Conservation (phyloP, 2,329 filamentous ascomycete species). For the Scorias spongiosa region DNA sequence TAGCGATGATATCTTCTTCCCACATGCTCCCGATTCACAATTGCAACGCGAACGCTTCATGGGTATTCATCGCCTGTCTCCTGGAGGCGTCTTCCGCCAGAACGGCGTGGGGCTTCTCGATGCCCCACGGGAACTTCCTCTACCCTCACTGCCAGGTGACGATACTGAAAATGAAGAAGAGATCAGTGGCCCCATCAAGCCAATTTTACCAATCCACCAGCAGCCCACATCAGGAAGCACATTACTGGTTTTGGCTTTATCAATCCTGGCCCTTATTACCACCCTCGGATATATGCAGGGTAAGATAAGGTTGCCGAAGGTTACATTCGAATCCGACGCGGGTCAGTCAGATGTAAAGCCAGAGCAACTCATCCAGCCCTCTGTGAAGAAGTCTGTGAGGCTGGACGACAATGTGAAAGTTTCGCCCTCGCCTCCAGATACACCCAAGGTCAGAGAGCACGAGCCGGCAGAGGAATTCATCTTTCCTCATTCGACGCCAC, state of each 20-base stretch:
- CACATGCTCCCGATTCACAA: conserved; percentile 14
- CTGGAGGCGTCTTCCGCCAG: not conserved
- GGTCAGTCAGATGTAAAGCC: too few species aligned
- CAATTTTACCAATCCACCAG: not conserved
- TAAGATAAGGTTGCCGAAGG: not conserved
- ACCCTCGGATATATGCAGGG: not conserved
- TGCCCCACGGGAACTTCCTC: not conserved
- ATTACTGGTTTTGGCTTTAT: not conserved
- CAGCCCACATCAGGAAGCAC: not conserved
- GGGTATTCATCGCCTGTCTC: conserved; percentile 16
- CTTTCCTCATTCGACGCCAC: conserved; percentile 13
- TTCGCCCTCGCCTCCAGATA: not conserved
- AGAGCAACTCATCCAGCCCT: not conserved
- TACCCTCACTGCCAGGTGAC: not conserved
- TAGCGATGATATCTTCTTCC: conserved; percentile 37
- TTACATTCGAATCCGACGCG: not conserved
- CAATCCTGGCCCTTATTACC: not conserved
- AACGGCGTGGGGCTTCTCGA: not conserved
- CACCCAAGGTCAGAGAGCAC: conserved; percentile 13
- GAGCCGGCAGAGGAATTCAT: conserved; percentile 22
- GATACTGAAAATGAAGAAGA: not conserved
- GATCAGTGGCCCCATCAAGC: not conserved
- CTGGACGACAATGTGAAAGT: not conserved
- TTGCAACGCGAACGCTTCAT: conserved; percentile 10
- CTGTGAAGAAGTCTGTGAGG: not conserved